These are phyloP conservation scores for Aspergillus fijiensis DNA, from an alignment of 2,329 filamentous ascomycete species.

Conservation along the genomic window DNA sequence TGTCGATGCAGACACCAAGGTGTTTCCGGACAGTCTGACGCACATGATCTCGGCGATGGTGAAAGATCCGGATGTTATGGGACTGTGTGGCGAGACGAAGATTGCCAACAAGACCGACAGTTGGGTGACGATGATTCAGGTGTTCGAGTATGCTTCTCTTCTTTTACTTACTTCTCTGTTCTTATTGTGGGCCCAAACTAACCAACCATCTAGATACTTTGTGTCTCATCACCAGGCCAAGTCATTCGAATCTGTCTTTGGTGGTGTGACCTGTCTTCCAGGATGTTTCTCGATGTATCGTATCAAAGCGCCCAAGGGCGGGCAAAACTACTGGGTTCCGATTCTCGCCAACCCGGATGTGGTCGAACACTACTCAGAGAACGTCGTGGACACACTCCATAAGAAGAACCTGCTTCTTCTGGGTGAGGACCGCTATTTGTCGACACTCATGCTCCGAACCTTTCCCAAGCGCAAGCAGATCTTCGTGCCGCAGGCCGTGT, in stretches of 20 bases:
- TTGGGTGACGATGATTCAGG: constrained; percentile 97
- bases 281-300: constrained; percentile 99
- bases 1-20: constrained; percentile 98
- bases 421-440: constrained; percentile 92
- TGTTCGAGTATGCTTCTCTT: constrained; percentile 68
- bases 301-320: constrained; percentile 97
- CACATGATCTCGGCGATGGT: constrained; percentile 99
- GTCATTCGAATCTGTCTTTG: constrained; percentile 97
- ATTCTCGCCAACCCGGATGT: constrained; percentile 98
- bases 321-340: constrained; percentile 98
- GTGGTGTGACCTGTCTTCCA: constrained; percentile 96
- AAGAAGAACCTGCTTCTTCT: constrained; percentile 93
- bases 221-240: constrained; percentile 97
- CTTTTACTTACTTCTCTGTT: neutral
- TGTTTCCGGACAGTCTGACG: constrained; percentile 96
- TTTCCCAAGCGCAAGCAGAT: constrained; percentile 99
- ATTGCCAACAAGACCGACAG: constrained; percentile 95
- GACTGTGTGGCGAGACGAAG: constrained; percentile 97
- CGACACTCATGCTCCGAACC: constrained; percentile 95
- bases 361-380: constrained; percentile 98
- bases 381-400: constrained; percentile 96
- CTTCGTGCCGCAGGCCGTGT: constrained; percentile 96
- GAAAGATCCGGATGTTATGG: constrained; percentile 98
- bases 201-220: constrained; percentile 64
- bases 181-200: neutral